A percentile compares a stretch with the other conserved stretches of the same genome.
phyloP scores from a whole-genome alignment of 306 rosid species.

The Senna tora region DNA sequence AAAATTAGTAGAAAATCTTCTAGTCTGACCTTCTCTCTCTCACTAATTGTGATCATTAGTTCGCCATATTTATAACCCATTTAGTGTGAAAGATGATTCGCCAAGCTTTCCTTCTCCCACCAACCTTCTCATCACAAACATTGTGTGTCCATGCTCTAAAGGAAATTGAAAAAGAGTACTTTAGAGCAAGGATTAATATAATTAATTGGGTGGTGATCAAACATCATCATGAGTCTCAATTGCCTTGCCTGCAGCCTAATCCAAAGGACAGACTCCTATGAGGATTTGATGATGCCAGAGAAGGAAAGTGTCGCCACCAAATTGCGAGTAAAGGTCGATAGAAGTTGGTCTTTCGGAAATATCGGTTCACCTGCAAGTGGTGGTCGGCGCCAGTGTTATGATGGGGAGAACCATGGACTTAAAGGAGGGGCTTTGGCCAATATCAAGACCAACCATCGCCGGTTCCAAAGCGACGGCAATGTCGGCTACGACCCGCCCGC shows the following conservation, averaged over 20 bases:
- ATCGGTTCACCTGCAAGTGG: not conserved
- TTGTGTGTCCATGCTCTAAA: constrained; percentile 9
- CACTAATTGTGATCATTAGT: not conserved
- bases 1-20: not conserved
- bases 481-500: constrained; percentile 36
- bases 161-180: no score
- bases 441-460: constrained; percentile 41
- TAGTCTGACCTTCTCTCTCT: no score
- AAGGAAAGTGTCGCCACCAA: constrained; percentile 12
- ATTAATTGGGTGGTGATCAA: no score
- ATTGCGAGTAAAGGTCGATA: constrained; percentile 32
- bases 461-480: constrained; percentile 36
- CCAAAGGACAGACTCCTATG: constrained; percentile 55
- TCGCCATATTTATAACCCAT: not conserved
- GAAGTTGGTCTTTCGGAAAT: constrained; percentile 71
- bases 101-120: constrained; percentile 1
- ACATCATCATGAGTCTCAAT: constrained; percentile 66
- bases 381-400: no score
- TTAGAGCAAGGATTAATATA: no score
- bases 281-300: constrained; percentile 15
- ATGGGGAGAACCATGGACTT: not conserved
- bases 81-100: not conserved
- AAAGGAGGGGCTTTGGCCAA: constrained; percentile 6
- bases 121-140: constrained; percentile 1
- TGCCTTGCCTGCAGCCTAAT: constrained; percentile 62